These are phyloP conservation scores for Gamsiella multidivaricata DNA, from an alignment of 192 early-diverging fungal species.

Conservation along the genomic window DNA sequence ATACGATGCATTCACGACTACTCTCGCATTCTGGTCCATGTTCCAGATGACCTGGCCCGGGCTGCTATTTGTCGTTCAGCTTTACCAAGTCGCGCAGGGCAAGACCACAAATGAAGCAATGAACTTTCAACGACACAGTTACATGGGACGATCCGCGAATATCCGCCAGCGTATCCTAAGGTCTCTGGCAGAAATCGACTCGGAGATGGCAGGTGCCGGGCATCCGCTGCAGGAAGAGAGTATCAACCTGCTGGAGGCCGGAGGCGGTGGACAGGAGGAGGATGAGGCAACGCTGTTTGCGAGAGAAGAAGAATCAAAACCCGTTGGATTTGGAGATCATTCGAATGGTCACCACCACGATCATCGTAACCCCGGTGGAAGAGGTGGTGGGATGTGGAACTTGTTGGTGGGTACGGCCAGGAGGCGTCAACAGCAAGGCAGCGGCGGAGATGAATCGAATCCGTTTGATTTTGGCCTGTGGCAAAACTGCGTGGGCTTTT, in stretches of 20 bases:
- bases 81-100: slow-evolving; percentile 78
- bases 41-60: slow-evolving; percentile 86
- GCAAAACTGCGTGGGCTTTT: slow-evolving; percentile 90
- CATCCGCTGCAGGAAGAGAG: slow-evolving; percentile 41
- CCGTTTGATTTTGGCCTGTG: slow-evolving; percentile 84
- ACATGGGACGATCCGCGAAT: slow-evolving; percentile 51
- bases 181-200: slow-evolving; percentile 55
- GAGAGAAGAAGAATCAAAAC: slow-evolving; percentile 29
- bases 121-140: slow-evolving; percentile 80
- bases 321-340: slow-evolving; percentile 51
- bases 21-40: slow-evolving; percentile 76
- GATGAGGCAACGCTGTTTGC: slow-evolving; percentile 35
- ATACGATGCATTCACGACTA: slow-evolving; percentile 77
- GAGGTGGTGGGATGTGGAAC: slow-evolving; percentile 39
- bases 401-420: slow-evolving; percentile 54
- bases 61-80: slow-evolving; percentile 81
- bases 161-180: slow-evolving; percentile 62
- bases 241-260: slow-evolving; percentile 41
- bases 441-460: slow-evolving; percentile 57
- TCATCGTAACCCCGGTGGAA: no score
- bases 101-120: slow-evolving; percentile 93
- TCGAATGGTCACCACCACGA: slow-evolving; percentile 25
- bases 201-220: slow-evolving; percentile 55
- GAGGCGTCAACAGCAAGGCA: slow-evolving; percentile 48
- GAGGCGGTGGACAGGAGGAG: slow-evolving; percentile 40